These are phyloP conservation scores for Paecilomyces sp. DNA, from an alignment of 2,329 filamentous ascomycete species.

Conservation along the genomic window DNA sequence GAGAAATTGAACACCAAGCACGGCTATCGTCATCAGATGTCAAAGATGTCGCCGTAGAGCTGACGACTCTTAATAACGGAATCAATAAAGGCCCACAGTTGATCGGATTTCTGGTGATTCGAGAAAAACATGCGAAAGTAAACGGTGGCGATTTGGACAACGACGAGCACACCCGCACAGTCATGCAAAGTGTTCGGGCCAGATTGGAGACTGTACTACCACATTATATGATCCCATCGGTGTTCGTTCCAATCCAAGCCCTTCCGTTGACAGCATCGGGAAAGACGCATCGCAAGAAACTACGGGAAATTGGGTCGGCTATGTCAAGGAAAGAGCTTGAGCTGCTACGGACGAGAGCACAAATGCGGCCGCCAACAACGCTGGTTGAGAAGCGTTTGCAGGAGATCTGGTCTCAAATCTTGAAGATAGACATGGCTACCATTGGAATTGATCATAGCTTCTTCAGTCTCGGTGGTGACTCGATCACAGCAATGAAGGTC, in stretches of 20 bases:
- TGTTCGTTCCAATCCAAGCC: not conserved
- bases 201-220: slow-evolving; percentile 1
- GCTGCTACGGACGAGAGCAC: not conserved
- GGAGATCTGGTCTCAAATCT: slow-evolving; percentile 13
- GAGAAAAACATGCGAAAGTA: not conserved
- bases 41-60: not conserved
- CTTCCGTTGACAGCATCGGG: not conserved
- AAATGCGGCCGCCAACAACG: slow-evolving; percentile 3
- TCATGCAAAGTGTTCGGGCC: slow-evolving; percentile 3
- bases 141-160: not conserved
- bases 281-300: not conserved
- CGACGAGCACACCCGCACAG: not conserved
- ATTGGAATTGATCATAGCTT: slow-evolving; percentile 20
- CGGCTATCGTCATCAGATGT: slow-evolving; percentile 1
- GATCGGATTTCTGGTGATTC: not conserved
- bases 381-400: slow-evolving; percentile 8
- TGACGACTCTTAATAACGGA: not conserved
- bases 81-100: not conserved
- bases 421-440: slow-evolving; percentile 10
- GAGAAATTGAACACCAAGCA: slow-evolving; percentile 19
- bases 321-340: not conserved
- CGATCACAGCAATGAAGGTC: slow-evolving; percentile 17
- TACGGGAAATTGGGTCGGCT: slow-evolving; percentile 3
- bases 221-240: not conserved
- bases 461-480: slow-evolving; percentile 24